Evolutionary conservation across 1,139 yeast species (phyloP), one percentile per base, ranked within the genome.

Genomic region (Candida sp.): DNA sequence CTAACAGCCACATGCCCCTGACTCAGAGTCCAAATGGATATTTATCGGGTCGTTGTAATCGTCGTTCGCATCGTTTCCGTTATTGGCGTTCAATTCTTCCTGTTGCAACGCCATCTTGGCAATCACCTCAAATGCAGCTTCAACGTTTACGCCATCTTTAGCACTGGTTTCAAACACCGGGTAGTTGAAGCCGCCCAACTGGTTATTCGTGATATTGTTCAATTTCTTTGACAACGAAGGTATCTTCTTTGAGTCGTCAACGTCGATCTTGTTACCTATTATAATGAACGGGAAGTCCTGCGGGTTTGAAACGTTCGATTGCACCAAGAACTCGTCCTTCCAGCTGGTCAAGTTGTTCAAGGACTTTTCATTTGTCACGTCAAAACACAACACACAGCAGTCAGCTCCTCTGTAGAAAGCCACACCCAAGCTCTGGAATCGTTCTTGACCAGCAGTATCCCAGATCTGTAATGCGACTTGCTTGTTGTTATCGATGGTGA

Each of bases 401-500:
- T 94, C 99, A 1, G 99, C 98, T 35, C 99, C 99, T 61, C 99
- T 80, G 70, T 94, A 94, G 69, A 94, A 94, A 1, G 99, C 99
- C 44, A 94, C 98, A 17, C 99, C 99, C 57, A 94, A 78, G 54
- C 96, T 87, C 72, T 94, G 99, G 77, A 94, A 94, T 60, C 99
- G 78, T 72, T 94, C 99, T 75, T 94, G 99, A 31, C 99, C 99
- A 3, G 99, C 99, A 42, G 99, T 94, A 67, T 94, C 99, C 99
- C 99, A 94, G 50, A 94, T 85, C 77, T 94, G 97, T 78, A 89
- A 80, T 30, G 92, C 86, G 9, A 88, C 93, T 57, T 83, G 81
- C 60, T 88, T 84, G 58, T 72, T 72, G 66, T 87, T 94, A 68
- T 94, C 98, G 52, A 94, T 82, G 27, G 80, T 75, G 53, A 94